phyloP scores from a whole-genome alignment of 2,329 filamentous ascomycete species.

The Pestalotiopsis sp. region DNA sequence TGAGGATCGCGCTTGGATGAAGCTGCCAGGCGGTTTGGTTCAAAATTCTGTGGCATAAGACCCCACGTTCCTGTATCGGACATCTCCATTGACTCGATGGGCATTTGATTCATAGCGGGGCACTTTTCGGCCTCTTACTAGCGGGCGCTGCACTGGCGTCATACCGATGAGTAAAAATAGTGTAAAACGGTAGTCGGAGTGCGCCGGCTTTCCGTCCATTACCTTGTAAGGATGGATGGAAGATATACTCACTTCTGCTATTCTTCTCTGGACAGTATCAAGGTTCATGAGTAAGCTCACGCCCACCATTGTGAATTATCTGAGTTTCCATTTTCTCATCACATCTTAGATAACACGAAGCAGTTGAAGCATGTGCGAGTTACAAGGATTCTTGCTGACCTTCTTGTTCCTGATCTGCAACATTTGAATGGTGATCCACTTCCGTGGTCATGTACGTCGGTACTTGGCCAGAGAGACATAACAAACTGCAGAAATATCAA shows the following conservation, averaged over 20 bases:
- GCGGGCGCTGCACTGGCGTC: background rate
- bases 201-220: background rate
- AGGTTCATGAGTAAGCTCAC: background rate
- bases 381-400: background rate
- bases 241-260: background rate
- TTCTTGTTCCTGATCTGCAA: conserved; percentile 7
- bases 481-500: too few species aligned
- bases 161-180: background rate
- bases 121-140: conserved; percentile 6
- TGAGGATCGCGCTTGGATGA: background rate
- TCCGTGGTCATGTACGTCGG: background rate
- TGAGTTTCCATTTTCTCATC: background rate
- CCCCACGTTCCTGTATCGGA: conserved; percentile 45
- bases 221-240: too few species aligned
- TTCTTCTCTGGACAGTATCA: too few species aligned
- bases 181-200: background rate
- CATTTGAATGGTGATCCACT: background rate
- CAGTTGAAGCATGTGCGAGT: background rate
- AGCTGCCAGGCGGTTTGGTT: background rate
- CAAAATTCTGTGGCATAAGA: conserved; percentile 17
- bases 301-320: too few species aligned
- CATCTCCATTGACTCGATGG: conserved; percentile 29
- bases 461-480: background rate
- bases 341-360: background rate
- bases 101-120: conserved; percentile 19